phyloP scores from a whole-genome alignment of 306 rosid species.

The Neltuma alba region DNA sequence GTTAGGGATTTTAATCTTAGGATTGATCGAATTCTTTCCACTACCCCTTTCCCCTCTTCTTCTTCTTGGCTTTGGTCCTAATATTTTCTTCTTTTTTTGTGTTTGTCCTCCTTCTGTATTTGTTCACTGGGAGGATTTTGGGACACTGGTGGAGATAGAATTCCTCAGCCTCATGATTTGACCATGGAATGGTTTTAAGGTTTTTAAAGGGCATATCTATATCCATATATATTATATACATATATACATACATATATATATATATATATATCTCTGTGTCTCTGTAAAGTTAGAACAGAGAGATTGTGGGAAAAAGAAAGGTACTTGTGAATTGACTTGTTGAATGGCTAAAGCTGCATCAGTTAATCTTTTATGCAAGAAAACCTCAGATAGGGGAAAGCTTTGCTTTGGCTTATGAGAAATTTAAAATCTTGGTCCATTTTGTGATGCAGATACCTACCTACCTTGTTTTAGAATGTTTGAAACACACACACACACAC shows the following conservation, averaged over 20 bases:
- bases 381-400: not conserved
- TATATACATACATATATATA: not conserved
- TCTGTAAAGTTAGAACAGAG: slow-evolving; percentile 43
- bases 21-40: slow-evolving; percentile 80
- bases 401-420: not conserved
- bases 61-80: slow-evolving; percentile 38
- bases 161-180: slow-evolving; percentile 40
- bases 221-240: not conserved
- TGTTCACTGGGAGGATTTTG: slow-evolving; percentile 52
- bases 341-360: slow-evolving; percentile 13
- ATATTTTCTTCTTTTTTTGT: not conserved
- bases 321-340: slow-evolving; percentile 17
- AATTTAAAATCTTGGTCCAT: not conserved
- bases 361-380: slow-evolving; percentile 2
- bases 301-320: slow-evolving; percentile 30
- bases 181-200: slow-evolving; percentile 33
- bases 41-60: slow-evolving; percentile 21
- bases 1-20: slow-evolving; percentile 42
- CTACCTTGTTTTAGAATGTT: slow-evolving; percentile 23
- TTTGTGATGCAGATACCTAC: not conserved
- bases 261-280: slow-evolving; percentile 31
- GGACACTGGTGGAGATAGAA: slow-evolving; percentile 45
- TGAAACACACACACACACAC: too few species aligned
- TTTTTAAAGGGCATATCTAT: not conserved
- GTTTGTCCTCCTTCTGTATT: slow-evolving; percentile 32